Evolutionary conservation across 1,139 yeast genomes (phyloP), one percentile per base, ranked within the genome.

Genomic region (Sugiyamaella neomexicana): DNA sequence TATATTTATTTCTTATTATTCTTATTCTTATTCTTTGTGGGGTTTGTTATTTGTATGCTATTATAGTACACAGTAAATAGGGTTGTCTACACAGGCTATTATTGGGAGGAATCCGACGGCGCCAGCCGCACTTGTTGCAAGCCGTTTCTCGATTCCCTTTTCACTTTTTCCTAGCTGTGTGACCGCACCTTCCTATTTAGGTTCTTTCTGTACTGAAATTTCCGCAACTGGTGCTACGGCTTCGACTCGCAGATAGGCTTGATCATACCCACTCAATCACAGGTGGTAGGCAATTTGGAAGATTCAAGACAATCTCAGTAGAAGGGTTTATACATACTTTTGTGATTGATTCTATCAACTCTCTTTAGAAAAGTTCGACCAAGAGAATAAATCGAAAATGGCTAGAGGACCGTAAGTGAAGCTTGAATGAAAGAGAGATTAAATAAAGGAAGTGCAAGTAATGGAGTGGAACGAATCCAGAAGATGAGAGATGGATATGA

Each of bases 371-470:
- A 40, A 44, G 44, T 46, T 39, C 46, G 49, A 53, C 40, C 34
- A 42, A 51, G 42, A 41, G 45, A 46, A 53, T 47, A 48, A 55
- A 36, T 46, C 73, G 85, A 80, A 80, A 79, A 87, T 87, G 95
- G 95, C 90, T 82, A 86, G 95, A 86, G 95, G 95, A 86, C 95
- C 93, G 87, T 83, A 82, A 78, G 89, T 83, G 46, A 17, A 25
- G 34, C 12, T 15, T 36, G 49, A 36, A 46, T 23, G 42, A 23
- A n/a, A 34, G 31, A 23, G n/a, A n/a, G n/a, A n/a, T n/a, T n/a
- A n/a, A 10, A 20, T 16, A 34, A 46, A 36, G 27, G 17, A 12
- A 3, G 4, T 15, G n/a, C 15, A n/a, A 34, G 38, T 34, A 29
- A 29, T 29, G 34, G n/a, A 29, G 2, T 29, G 34, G 34, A n/a